Base-by-base conservation (phyloP, 768 basidiomycete species). In the Russula griseocarnosa region DNA sequence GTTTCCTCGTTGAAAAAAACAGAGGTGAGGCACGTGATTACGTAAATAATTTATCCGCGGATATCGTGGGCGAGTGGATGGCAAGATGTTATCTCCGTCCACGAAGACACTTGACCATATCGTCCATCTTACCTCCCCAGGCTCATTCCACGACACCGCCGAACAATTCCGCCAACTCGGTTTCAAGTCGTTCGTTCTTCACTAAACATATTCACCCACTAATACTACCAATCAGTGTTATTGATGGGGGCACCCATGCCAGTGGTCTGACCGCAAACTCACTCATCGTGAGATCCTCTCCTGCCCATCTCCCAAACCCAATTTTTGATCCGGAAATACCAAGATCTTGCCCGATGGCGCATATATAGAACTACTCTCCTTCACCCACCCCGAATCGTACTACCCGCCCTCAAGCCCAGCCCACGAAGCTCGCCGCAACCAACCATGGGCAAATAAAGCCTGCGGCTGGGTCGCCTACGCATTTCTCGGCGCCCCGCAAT, bases 401-500 rank as follows among this genome's bases (percentile, higher is more conserved):
- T 87, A 86, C 64, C 84, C 83, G 2, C 78, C 77, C 0, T 76
- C 74, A 9, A 80, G 82, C 34, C 80, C 80, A 16, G 77, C 76
- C 44, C 77, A 79, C 20, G 58, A 69, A 2, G 69, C 73, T 28
- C 81, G 86, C 2, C 80, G 79, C 26, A 58, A 64, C 0, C 78
- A 83, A 66, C 76, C 74, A 3, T 90, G 88, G 88, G 82, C 81
- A 0, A 63, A 70, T 11, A 83, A 81, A 65, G 42, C 67, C 0
- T 81, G 80, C 0, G 87, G 87, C 14, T 90, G 87, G 86, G 83
- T 87, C 58, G 86, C 87, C 68, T 87, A 77, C 66, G 81, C 85
- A 0, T 83, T 83, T 70, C 80, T 85, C 20, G 86, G 87, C 11
- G 81, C 82, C 16, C 59, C 60, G 14, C 52, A 56, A 14, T 71